Evolutionary conservation across 1,284 basidiomycete species (phyloP).

Genomic region (Mycena sp.): DNA sequence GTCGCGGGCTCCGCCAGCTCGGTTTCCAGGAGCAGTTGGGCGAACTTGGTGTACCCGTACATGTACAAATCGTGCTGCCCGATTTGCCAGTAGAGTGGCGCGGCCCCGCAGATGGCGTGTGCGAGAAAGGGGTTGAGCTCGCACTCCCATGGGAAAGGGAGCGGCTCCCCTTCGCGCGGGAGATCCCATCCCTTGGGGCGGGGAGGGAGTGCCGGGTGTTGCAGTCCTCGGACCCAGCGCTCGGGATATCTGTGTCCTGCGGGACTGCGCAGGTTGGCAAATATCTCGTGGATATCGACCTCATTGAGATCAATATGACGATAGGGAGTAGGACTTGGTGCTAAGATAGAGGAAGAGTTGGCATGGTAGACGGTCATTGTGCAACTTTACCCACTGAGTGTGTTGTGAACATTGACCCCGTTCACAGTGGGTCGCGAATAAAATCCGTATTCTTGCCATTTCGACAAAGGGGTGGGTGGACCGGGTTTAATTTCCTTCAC

Average conservation of each 20-base stretch:
- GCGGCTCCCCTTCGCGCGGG: slow-evolving; percentile 45
- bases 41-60: slow-evolving; percentile 39
- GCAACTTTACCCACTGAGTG: slow-evolving; percentile 11
- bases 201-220: slow-evolving; percentile 59
- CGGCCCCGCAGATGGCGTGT: slow-evolving; percentile 53
- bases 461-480: neutral
- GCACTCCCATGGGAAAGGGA: slow-evolving; percentile 55
- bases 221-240: slow-evolving; percentile 56
- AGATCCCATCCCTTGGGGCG: slow-evolving; percentile 56
- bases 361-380: neutral
- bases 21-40: slow-evolving; percentile 43
- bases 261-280: slow-evolving; percentile 45
- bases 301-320: slow-evolving; percentile 6
- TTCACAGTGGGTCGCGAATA: slow-evolving; percentile 22
- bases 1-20: slow-evolving; percentile 67
- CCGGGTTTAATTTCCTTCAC: neutral
- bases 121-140: slow-evolving; percentile 64
- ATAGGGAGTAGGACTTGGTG: slow-evolving; percentile 22
- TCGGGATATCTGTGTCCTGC: slow-evolving; percentile 50
- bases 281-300: slow-evolving; percentile 46
- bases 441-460: slow-evolving; percentile 20
- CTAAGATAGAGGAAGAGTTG: neutral
- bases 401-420: slow-evolving; percentile 22
- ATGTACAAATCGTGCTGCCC: slow-evolving; percentile 34
- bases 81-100: slow-evolving; percentile 61